phyloP scores from a whole-genome alignment of 306 rosid genomes.

The Pterocarpus macrocarpus region DNA sequence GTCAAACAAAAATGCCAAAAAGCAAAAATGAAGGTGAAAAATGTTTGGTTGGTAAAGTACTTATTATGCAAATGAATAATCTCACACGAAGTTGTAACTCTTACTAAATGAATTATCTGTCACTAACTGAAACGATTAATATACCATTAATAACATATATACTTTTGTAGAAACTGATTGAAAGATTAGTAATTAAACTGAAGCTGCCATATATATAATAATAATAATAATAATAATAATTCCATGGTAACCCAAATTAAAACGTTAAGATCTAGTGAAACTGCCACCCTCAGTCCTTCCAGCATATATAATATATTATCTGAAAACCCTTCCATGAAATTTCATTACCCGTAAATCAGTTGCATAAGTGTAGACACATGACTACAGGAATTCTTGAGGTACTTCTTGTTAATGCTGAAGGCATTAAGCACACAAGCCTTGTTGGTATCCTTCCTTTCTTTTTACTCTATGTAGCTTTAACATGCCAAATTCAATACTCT shows the following conservation, averaged over 20 bases:
- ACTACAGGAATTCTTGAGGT: conserved; percentile 72
- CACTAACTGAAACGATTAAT: conserved; percentile 21
- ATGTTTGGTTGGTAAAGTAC: too few species aligned
- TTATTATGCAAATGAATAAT: neutral
- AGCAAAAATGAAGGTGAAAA: too few species aligned
- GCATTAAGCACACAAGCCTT: conserved; percentile 68
- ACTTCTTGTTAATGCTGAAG: conserved; percentile 77
- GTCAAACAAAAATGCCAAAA: too few species aligned
- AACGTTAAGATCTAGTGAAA: conserved; percentile 36
- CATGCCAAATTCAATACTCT: neutral
- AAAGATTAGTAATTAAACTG: conserved; percentile 28
- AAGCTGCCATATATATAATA: neutral
- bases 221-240: neutral
- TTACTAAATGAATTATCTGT: neutral
- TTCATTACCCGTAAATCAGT: conserved; percentile 19
- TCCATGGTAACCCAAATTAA: conserved; percentile 18
- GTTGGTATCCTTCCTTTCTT: conserved; percentile 57
- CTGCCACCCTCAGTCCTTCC: conserved; percentile 14
- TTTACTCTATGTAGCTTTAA: neutral
- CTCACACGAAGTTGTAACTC: neutral
- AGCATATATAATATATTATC: conserved; percentile 23
- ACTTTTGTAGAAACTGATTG: conserved; percentile 28
- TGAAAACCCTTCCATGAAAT: conserved; percentile 17
- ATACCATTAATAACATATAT: conserved; percentile 12
- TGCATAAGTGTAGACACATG: conserved; percentile 46